Conservation (phyloP, 1,139 yeast species). For the Kodamaea plutei region DNA sequence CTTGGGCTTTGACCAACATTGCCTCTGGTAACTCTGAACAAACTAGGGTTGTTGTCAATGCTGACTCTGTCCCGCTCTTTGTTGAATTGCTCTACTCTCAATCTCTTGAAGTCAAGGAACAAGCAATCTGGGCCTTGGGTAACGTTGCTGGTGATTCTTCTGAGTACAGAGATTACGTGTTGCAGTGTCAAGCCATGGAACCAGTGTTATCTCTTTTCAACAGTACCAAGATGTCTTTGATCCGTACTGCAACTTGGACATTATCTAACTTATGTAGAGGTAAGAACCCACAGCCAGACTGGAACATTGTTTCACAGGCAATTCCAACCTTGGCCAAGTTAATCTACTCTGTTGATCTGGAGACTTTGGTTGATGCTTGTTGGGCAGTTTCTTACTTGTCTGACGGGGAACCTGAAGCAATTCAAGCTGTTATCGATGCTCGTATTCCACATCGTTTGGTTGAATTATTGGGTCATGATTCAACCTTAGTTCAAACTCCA, state of each 20-base stretch:
- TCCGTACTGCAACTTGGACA: conserved; percentile 98
- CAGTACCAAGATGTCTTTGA: conserved; percentile 77
- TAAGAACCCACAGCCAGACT: conserved; percentile 92
- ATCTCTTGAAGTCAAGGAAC: conserved; percentile 91
- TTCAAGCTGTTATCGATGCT: conserved; percentile 95
- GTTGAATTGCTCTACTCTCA: conserved; percentile 76
- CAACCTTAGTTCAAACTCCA: conserved; percentile 90
- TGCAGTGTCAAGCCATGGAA: conserved; percentile 80
- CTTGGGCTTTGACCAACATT: conserved; percentile 97
- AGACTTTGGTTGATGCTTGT: conserved; percentile 93
- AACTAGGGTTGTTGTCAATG: conserved; percentile 84
- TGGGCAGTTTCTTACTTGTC: conserved; percentile 97
- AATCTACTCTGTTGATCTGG: conserved; percentile 86
- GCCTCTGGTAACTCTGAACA: conserved; percentile 94
- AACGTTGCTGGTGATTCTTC: conserved; percentile 98
- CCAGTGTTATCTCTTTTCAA: conserved; percentile 79
- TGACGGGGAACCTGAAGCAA: conserved; percentile 89
- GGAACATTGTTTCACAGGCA: conserved; percentile 82
- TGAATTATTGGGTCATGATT: conserved; percentile 78
- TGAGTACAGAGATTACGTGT: conserved; percentile 81
- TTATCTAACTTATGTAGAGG: conserved; percentile 95
- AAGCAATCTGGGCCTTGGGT: conserved; percentile 98
- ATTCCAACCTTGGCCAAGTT: conserved; percentile 90
- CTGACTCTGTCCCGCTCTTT: conserved; percentile 90
- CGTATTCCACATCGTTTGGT: conserved; percentile 93